A percentile compares a stretch with the other conserved stretches of the same genome.
Evolutionary conservation across 306 rosid species (phyloP).

Genomic region (Sophora flavescens): DNA sequence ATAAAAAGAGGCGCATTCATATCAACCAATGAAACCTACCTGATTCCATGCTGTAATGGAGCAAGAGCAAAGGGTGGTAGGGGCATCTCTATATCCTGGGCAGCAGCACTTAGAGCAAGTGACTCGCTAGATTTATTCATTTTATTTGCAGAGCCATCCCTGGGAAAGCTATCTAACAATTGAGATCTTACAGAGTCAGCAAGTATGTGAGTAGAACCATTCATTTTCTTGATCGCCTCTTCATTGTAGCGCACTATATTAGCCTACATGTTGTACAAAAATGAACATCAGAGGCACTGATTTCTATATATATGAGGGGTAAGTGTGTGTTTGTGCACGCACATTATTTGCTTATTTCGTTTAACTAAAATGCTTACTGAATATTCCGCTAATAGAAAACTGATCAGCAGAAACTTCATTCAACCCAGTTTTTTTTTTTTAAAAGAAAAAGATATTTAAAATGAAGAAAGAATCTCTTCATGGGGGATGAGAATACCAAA

Average conservation of each 20-base stretch:
- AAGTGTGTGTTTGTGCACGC: background rate
- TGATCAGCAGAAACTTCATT: constrained; percentile 25
- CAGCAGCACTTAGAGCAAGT: constrained; percentile 58
- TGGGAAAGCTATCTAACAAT: constrained; percentile 55
- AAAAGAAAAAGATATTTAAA: background rate
- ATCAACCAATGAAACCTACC: constrained; percentile 60
- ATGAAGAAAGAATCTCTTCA: constrained; percentile 19
- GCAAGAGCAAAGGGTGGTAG: constrained; percentile 91
- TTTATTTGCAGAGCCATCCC: constrained; percentile 57
- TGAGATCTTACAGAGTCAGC: constrained; percentile 67
- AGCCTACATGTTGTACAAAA: constrained; percentile 62
- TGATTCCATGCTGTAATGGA: constrained; percentile 78
- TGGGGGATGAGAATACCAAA: background rate
- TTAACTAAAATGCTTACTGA: constrained; percentile 22
- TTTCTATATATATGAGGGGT: background rate
- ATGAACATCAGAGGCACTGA: constrained; percentile 39
- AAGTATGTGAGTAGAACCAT: constrained; percentile 61
- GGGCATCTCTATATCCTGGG: constrained; percentile 84
- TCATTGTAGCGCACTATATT: constrained; percentile 83
- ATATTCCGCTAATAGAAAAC: background rate
- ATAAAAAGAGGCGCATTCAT: constrained; percentile 25
- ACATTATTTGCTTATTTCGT: constrained; percentile 22
- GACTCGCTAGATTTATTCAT: constrained; percentile 54
- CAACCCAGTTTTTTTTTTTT: background rate
- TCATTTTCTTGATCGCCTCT: constrained; percentile 77